Percentiles rank a stretch among this genome's conserved stretches.
These are phyloP conservation scores for Phytopythium mirpurense DNA, from an alignment of 352 stramenopile genomes.

Conservation along the genomic window DNA sequence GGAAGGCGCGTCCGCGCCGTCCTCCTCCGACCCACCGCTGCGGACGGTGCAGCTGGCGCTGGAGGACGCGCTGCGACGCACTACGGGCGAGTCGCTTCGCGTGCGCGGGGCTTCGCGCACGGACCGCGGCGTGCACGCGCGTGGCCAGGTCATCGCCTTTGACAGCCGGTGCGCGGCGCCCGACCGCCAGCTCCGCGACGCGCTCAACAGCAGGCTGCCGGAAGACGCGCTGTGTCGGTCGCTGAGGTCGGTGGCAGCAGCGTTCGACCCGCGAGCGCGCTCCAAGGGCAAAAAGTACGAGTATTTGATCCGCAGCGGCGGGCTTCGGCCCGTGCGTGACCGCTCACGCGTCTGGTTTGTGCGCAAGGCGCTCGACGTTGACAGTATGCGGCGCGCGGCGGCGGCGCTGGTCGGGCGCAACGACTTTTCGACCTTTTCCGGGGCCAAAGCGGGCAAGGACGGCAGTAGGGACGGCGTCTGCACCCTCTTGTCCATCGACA, in stretches of 20 bases:
- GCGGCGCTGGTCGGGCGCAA: slow-evolving; percentile 29
- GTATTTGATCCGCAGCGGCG: slow-evolving; percentile 49
- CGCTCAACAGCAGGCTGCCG: slow-evolving; percentile 70
- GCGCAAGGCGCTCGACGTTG: slow-evolving; percentile 44
- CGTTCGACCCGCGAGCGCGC: slow-evolving; percentile 50
- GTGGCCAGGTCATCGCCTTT: slow-evolving; percentile 90
- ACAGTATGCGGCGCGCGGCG: slow-evolving; percentile 41
- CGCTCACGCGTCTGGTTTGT: slow-evolving; percentile 62
- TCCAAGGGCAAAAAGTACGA: slow-evolving; percentile 60
- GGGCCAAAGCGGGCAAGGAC: slow-evolving; percentile 33
- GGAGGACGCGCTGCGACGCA: slow-evolving; percentile 62
- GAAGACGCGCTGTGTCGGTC: slow-evolving; percentile 48
- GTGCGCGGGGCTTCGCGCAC: slow-evolving; percentile 89
- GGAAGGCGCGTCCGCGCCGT: slow-evolving; percentile 10
- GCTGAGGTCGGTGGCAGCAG: slow-evolving; percentile 17
- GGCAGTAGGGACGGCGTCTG: slow-evolving; percentile 47
- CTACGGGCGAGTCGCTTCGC: slow-evolving; percentile 61
- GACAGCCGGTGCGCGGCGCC: slow-evolving; percentile 50
- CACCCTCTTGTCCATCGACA: slow-evolving; percentile 28
- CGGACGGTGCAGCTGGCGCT: slow-evolving; percentile 71
- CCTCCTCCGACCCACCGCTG: slow-evolving; percentile 19
- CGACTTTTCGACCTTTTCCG: slow-evolving; percentile 70
- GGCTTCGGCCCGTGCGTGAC: slow-evolving; percentile 37
- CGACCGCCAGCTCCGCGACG: slow-evolving; percentile 46
- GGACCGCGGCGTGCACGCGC: slow-evolving; percentile 90